Percentiles rank a stretch among this genome's conserved stretches.
phyloP scores from a whole-genome alignment of 768 basidiomycete genomes.

The Boletus edulis region DNA sequence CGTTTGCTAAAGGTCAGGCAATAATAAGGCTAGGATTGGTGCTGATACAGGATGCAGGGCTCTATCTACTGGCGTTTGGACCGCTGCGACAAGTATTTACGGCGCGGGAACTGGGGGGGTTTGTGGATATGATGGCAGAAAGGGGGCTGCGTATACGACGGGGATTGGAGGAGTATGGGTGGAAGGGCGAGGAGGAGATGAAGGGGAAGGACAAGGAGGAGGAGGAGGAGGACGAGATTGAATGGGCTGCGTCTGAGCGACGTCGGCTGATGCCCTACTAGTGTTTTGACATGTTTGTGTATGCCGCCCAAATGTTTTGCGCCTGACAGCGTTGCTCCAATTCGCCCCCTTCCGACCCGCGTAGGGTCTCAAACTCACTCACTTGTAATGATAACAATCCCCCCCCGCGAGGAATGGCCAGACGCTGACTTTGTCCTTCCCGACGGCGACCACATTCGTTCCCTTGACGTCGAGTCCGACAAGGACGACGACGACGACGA shows the following conservation, averaged over 20 bases:
- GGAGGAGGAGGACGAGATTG: too few species aligned
- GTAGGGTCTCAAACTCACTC: too few species aligned
- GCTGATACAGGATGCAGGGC: slow-evolving; percentile 41
- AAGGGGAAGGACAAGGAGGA: slow-evolving; percentile 51
- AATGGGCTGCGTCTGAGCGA: too few species aligned
- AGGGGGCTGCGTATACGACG: slow-evolving; percentile 61
- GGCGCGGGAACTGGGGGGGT: slow-evolving; percentile 52
- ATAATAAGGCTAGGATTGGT: not conserved
- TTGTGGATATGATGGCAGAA: slow-evolving; percentile 77
- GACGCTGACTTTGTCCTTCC: slow-evolving; percentile 87
- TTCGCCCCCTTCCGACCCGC: too few species aligned
- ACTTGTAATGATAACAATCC: slow-evolving; percentile 38
- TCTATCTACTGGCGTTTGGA: slow-evolving; percentile 79
- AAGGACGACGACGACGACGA: slow-evolving; percentile 52
- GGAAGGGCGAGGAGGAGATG: slow-evolving; percentile 15
- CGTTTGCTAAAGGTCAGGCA: slow-evolving; percentile 63
- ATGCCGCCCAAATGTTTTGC: not conserved
- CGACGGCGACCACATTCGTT: slow-evolving; percentile 66
- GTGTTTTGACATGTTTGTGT: slow-evolving; percentile 19
- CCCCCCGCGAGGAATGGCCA: slow-evolving; percentile 75
- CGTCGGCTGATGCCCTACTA: too few species aligned
- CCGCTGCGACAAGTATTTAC: slow-evolving; percentile 63
- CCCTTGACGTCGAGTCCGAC: slow-evolving; percentile 57
- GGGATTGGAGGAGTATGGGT: slow-evolving; percentile 50
- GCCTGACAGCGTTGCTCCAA: too few species aligned